These are phyloP conservation scores for Paramecium caudatum DNA, from an alignment of 73 alveolate genomes.

Conservation along the genomic window DNA sequence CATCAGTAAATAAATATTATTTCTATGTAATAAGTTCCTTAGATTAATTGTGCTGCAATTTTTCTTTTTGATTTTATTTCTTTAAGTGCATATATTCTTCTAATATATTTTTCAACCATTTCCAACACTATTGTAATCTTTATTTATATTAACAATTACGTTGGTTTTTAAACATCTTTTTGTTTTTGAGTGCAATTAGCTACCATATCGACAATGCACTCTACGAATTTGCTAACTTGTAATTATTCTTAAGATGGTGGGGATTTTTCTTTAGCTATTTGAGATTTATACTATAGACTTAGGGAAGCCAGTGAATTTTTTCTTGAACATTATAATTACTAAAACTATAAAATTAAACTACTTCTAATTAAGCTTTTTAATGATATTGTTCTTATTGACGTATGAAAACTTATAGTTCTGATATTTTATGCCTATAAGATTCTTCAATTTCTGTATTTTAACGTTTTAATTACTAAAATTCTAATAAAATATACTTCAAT, in stretches of 20 bases:
- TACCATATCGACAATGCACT: conserved; percentile 2
- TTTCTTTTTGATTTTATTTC: too few relatives aligned
- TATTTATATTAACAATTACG: neutral
- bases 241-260: neutral
- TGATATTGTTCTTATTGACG: too few relatives aligned
- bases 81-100: neutral
- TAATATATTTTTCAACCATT: neutral
- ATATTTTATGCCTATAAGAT: too few relatives aligned
- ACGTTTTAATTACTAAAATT: too few relatives aligned
- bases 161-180: neutral
- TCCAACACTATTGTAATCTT: neutral
- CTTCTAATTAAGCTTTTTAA: too few relatives aligned
- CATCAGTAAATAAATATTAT: neutral
- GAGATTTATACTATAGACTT: neutral
- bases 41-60: too few relatives aligned
- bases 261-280: neutral
- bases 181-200: neutral
- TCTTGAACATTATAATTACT: too few relatives aligned
- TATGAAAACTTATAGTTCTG: too few relatives aligned
- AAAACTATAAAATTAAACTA: too few relatives aligned
- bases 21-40: neutral
- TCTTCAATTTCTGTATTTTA: too few relatives aligned
- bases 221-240: neutral
- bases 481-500: too few relatives aligned
- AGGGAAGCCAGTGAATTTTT: neutral